Base-by-base conservation (phyloP, 2,329 filamentous ascomycete species). In the Talaromyces albobiverticillius region DNA sequence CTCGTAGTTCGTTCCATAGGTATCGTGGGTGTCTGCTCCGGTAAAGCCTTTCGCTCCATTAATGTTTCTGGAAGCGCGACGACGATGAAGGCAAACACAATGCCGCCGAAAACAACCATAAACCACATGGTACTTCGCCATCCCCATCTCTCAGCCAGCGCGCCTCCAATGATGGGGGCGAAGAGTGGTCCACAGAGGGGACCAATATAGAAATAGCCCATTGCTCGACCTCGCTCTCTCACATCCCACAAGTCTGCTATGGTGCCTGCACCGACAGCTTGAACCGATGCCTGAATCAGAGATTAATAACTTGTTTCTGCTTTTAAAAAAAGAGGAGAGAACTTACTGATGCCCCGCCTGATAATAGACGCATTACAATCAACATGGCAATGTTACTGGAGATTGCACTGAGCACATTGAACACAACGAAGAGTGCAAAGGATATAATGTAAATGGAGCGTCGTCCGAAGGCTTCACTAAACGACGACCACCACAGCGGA, bases 61-160 rank as follows among this genome's bases (percentile, higher is more conserved):
- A 71, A 61, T 31, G 72, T 76, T 57, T 78, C 76, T n/a, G 76
- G 76, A 20, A 79, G 67, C 4, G 64, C 71, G 20, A 78, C 63
- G 34, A 76, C 59, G 47, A 78, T 66, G 22, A 77, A 69, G 0
- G 70, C 53, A 16, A 75, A 63, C 2, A 70, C 66, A 8, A 76
- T 49, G 2, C 69, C 82, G 32, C 88, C 89, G 63, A 87, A 93
- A 18, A 85, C 84, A 20, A 82, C 79, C 36, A 90, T 78, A 60
- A 90, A 90, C 86, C 88, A 94, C 75, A 90, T 83, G 1, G 88
- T 89, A 36, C 84, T 84, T 61, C 87, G 78, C 90, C 90, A 94
- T 1, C 85, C 83, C 64, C 87, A 85, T 5, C 70, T 76, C 60
- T 89, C 74, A 1, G 86, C 79, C n/a, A 95, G 71, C 0, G 80